Evolutionary conservation across 2,329 filamentous ascomycete species (phyloP).

Genomic region (Tolypocladium guangdongense): DNA sequence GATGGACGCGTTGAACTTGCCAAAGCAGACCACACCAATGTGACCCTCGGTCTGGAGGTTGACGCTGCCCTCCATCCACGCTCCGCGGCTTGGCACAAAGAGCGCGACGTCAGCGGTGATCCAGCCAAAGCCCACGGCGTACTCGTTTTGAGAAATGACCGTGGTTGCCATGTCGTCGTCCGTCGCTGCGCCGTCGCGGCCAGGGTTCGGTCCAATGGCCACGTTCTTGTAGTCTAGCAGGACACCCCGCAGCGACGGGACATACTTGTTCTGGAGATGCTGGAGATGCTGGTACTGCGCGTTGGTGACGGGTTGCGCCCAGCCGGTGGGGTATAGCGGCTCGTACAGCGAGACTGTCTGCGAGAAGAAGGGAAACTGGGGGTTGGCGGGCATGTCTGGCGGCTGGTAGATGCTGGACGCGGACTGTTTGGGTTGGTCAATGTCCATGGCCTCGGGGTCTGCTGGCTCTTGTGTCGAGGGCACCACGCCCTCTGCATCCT

Average conservation of each 20-base stretch:
- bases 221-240: slow-evolving; percentile 64
- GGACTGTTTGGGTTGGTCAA: slow-evolving; percentile 20
- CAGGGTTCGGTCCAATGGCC: slow-evolving; percentile 49
- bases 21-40: slow-evolving; percentile 79
- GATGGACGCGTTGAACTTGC: slow-evolving; percentile 85
- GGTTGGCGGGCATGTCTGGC: slow-evolving; percentile 26
- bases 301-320: slow-evolving; percentile 58
- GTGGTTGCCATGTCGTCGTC: slow-evolving; percentile 37
- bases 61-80: slow-evolving; percentile 67
- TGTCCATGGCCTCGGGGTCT: slow-evolving; percentile 27
- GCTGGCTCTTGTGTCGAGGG: slow-evolving; percentile 6
- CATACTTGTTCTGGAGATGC: slow-evolving; percentile 67
- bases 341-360: slow-evolving; percentile 76
- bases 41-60: slow-evolving; percentile 85
- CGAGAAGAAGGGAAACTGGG: slow-evolving; percentile 60
- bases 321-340: slow-evolving; percentile 60
- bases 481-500: slow-evolving; percentile 8
- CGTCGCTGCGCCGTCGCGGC: slow-evolving; percentile 33
- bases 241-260: slow-evolving; percentile 61
- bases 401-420: slow-evolving; percentile 25
- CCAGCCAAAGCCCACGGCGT: slow-evolving; percentile 78
- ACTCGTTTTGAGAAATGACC: slow-evolving; percentile 59
- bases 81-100: slow-evolving; percentile 64
- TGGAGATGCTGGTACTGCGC: slow-evolving; percentile 65
- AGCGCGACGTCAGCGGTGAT: slow-evolving; percentile 79